Evolutionary conservation across 331 rosid genomes (phyloP), one percentile per base, ranked within the genome.

Genomic region (Telfairia occidentalis): DNA sequence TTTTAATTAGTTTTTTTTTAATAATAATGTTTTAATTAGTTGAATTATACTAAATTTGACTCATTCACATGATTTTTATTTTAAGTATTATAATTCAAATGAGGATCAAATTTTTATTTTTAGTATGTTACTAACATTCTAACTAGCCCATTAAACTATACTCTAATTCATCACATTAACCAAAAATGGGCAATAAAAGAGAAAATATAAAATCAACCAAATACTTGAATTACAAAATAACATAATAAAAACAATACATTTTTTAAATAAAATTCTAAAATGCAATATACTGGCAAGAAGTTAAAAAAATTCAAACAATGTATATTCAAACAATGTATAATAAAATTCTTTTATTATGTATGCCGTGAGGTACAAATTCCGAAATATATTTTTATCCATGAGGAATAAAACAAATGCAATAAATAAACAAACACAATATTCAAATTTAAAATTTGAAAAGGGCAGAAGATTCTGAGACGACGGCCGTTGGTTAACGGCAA

Each of bases 401-500:
- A 38, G 5, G 23, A 21, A 65, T 38, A 21, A 66, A 66, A 66
- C 18, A 23, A 66, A 37, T 23, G 11, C 50, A 38, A 9, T 21
- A 37, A 65, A 65, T 38, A 45, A 26, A 35, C 32, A 58, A 69
- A 69, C 24, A 7, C 32, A 69, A 69, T 3, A 26, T 67, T 67
- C 53, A 69, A 69, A 26, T 67, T 67, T 67, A 13, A 67, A 67
- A 67, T 69, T 69, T 69, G 57, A 69, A 69, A 69, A 21, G 0
- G 5, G 55, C 15, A 40, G 34, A 12, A 66, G 54, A 43, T 69
- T 45, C 38, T 26, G 26, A 15, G 38, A 69, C 7, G 4, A 69
- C 74, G 13, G 74, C 57, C 74, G 74, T 69, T 69, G 7, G 2
- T 69, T 45, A 69, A 69, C 74, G 74, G 55, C 54, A 42, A 23